Base-by-base conservation (phyloP, 305 asterid genomes). In the Coffea humblotiana region DNA sequence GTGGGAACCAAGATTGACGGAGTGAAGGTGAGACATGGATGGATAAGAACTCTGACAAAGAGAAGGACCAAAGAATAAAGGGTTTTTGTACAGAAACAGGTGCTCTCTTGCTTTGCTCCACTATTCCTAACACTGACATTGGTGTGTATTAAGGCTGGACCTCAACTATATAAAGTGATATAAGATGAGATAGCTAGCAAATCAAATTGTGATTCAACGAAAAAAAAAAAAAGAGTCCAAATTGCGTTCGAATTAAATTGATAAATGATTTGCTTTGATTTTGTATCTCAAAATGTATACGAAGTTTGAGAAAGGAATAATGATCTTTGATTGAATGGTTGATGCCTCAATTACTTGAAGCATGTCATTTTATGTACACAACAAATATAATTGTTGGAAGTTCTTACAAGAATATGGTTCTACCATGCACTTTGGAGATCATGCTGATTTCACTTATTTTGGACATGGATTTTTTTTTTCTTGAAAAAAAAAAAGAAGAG, bases 1-100 rank as follows among this genome's bases (percentile, higher is more conserved):
- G 89, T 90, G 85, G 85, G 94, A 80, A 81, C 92, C 79, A 92
- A 88, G 88, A 78, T 88, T 79, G 95, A 87, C 82, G 89, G 88
- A 47, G 86, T 84, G 82, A 90, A 89, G 86, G 88, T 79, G 76
- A 90, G 88, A 82, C 82, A 86, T 87, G 93, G 93, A 70, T 93
- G 96, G 98, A 85, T 91, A 84, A 90, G 89, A 79, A 81, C 75
- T 86, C 88, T 90, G 75, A 87, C 93, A 86, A 92, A 84, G 92
- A 89, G 83, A 74, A 88, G 86, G 82, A 78, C 91, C 88, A 89
- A 88, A 85, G 90, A 87, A 84, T 88, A 81, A 75, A 75, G 69
- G 70, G 63, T 29, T 47, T 32, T 14, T 48, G 18, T 43, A n/a
- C 25, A 43, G 21, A 47, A 77, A 54, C 11, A 3, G 65, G 60